Conservation (phyloP, 176 grass and related monocot species). For the Pharus latifolius region DNA sequence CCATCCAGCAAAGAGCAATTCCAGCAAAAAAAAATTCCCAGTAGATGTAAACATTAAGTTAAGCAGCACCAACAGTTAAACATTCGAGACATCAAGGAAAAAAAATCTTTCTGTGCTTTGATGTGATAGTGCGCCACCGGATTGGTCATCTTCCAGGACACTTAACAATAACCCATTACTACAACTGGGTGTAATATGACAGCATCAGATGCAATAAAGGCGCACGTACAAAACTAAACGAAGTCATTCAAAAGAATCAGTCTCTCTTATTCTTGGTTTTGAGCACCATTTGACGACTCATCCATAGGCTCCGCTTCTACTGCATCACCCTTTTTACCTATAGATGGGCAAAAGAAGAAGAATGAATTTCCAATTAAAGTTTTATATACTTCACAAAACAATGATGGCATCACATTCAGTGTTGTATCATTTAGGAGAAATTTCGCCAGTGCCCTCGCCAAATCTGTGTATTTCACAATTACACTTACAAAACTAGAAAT, state of each 20-base stretch:
- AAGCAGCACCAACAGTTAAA: background rate
- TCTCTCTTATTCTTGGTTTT: conserved; percentile 35
- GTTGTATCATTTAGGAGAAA: too few relatives aligned
- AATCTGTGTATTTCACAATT: too few relatives aligned
- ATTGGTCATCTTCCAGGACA: conserved; percentile 7
- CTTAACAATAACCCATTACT: conserved; percentile 27
- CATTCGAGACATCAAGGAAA: background rate
- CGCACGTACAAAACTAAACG: conserved; percentile 23
- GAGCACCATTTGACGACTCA: conserved; percentile 43
- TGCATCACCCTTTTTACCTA: conserved; percentile 78
- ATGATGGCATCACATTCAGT: too few relatives aligned
- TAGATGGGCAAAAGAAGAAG: conserved; percentile 7
- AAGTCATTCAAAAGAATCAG: conserved; percentile 25
- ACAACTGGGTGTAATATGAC: conserved; percentile 41
- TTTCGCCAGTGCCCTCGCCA: too few relatives aligned
- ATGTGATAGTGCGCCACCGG: conserved; percentile 11
- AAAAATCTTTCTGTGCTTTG: conserved; percentile 20
- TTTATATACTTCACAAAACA: too few relatives aligned
- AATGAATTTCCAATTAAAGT: background rate
- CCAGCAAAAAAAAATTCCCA: background rate
- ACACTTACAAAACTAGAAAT: too few relatives aligned
- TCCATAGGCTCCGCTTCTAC: conserved; percentile 73
- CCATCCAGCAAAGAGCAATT: background rate
- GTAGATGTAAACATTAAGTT: background rate
- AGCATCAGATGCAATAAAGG: conserved; percentile 36